Percentiles rank a stretch among this genome's conserved stretches.
Conservation (phyloP, 2,329 filamentous ascomycete species). For the Trichoderma citrinoviride region DNA sequence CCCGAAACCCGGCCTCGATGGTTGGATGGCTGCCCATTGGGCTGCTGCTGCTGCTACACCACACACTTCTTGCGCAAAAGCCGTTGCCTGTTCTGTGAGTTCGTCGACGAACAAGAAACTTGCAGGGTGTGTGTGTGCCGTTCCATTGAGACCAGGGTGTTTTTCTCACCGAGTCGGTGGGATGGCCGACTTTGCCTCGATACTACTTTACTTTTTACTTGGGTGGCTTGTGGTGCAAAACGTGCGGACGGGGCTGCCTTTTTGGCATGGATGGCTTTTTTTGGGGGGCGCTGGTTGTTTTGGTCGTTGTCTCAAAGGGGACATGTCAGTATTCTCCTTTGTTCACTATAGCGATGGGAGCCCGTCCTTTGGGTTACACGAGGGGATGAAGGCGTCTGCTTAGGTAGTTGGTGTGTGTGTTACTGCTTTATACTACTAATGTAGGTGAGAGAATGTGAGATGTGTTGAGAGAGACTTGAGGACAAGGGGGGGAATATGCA, state of each 20-base stretch:
- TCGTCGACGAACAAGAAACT: no score
- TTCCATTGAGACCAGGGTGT: background rate
- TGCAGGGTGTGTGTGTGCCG: background rate
- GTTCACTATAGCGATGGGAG: background rate
- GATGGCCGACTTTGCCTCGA: constrained; percentile 6
- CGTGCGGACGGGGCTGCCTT: background rate
- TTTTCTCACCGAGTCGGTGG: constrained; percentile 16
- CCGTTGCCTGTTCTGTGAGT: no score
- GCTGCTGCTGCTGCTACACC: background rate
- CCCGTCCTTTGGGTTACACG: no score
- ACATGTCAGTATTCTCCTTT: constrained; percentile 18
- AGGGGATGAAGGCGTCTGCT: no score
- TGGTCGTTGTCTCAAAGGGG: background rate
- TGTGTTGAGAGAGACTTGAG: background rate
- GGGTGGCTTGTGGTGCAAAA: no score
- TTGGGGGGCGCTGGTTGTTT: background rate
- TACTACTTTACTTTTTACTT: no score
- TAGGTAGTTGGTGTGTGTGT: no score
- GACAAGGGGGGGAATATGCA: background rate
- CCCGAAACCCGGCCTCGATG: no score
- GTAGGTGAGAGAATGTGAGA: background rate
- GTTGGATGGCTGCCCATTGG: constrained; percentile 17
- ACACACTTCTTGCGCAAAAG: no score
- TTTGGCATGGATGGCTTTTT: background rate
- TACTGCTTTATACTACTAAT: no score